These are phyloP conservation scores for Penicillium desertorum DNA, from an alignment of 495 filamentous ascomycete species.

Conservation along the genomic window DNA sequence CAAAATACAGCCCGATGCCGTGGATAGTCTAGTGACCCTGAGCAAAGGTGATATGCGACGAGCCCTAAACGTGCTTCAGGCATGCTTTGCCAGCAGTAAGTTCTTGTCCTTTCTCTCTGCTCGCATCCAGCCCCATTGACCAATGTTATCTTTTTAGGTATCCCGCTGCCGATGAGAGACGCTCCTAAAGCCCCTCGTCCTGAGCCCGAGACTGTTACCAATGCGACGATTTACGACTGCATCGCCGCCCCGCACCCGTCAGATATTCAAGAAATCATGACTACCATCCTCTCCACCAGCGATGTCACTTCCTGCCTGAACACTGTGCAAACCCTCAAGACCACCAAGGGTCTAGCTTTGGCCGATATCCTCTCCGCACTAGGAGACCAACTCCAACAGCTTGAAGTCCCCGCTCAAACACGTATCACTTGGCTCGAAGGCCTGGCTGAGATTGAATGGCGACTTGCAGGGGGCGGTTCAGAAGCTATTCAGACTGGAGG, in stretches of 20 bases:
- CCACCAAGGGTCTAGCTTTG: constrained; percentile 81
- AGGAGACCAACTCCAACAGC: constrained; percentile 72
- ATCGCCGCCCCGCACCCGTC: constrained; percentile 92
- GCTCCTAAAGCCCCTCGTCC: constrained; percentile 56
- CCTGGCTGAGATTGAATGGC: constrained; percentile 87
- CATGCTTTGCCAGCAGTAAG: constrained; percentile 89
- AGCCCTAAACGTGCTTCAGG: constrained; percentile 92
- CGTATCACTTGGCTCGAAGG: constrained; percentile 91
- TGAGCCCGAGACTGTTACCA: constrained; percentile 77
- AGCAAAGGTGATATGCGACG: constrained; percentile 96
- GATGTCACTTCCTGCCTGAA: constrained; percentile 85
- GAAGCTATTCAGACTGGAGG: constrained; percentile 91
- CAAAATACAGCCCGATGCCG: constrained; percentile 74
- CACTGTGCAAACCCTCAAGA: constrained; percentile 83
- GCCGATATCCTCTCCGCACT: constrained; percentile 90
- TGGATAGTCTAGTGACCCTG: constrained; percentile 75
- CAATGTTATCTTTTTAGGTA: constrained; percentile 41
- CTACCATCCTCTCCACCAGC: constrained; percentile 75
- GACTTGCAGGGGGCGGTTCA: constrained; percentile 84
- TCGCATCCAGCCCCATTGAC: constrained; percentile 7
- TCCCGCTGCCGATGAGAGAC: constrained; percentile 66
- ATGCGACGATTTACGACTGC: constrained; percentile 92
- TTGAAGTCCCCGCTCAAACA: constrained; percentile 84
- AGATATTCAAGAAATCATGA: constrained; percentile 80
- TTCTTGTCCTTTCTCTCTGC: background rate